Conservation (phyloP, 2,329 filamentous ascomycete genomes). For the Fusarium longipes region DNA sequence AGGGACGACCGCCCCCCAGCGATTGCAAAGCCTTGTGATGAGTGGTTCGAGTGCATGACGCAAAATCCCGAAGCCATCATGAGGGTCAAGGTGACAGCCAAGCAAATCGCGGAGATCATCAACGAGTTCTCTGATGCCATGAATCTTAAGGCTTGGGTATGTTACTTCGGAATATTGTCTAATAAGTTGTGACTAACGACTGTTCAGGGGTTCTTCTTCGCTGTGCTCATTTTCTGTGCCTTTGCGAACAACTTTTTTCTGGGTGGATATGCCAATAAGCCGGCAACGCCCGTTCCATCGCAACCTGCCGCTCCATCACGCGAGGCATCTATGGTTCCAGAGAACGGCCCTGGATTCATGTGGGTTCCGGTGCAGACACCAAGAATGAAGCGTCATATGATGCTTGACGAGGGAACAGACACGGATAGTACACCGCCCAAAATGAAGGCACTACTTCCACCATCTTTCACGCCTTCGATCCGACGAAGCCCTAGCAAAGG, state of each 20-base stretch:
- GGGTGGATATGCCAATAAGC: constrained; percentile 49
- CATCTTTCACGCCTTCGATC: constrained; percentile 59
- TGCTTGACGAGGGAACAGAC: constrained; percentile 60
- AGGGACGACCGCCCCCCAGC: constrained; percentile 77
- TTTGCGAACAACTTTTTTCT: constrained; percentile 64
- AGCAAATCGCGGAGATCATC: constrained; percentile 91
- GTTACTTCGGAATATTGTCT: constrained; percentile 36
- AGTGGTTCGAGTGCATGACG: constrained; percentile 90
- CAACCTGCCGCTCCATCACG: constrained; percentile 35
- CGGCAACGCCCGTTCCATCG: constrained; percentile 44
- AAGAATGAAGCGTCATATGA: constrained; percentile 55
- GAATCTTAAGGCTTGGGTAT: constrained; percentile 78
- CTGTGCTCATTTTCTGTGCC: constrained; percentile 60
- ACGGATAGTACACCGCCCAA: constrained; percentile 62
- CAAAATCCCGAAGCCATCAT: constrained; percentile 82
- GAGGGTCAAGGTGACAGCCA: constrained; percentile 82
- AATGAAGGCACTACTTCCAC: constrained; percentile 55
- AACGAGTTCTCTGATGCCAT: constrained; percentile 94
- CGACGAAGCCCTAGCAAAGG: constrained; percentile 63
- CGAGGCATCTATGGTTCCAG: constrained; percentile 45
- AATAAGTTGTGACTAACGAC: constrained; percentile 19
- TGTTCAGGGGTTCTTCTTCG: constrained; percentile 62
- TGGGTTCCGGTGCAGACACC: constrained; percentile 64
- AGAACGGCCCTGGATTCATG: constrained; percentile 58
- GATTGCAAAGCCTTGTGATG: constrained; percentile 76